Evolutionary conservation across 2,329 filamentous ascomycete species (phyloP).

Genomic region (Stagonosporopsis rhizophila): DNA sequence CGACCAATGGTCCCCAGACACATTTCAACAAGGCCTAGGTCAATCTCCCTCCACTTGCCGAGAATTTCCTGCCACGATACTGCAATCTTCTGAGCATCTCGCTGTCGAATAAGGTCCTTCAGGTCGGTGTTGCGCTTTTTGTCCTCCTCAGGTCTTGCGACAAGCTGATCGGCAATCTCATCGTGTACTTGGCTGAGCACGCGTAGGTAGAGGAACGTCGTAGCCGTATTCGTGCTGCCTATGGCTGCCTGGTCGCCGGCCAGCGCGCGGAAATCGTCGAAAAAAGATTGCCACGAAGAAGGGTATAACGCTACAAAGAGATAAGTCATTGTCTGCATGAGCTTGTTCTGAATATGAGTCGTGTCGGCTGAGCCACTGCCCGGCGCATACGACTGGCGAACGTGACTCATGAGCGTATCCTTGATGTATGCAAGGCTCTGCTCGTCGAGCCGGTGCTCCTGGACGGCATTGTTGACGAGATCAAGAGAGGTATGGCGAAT

Average conservation of each 20-base stretch:
- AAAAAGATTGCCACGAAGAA: slow-evolving; percentile 84
- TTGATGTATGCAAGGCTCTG: slow-evolving; percentile 78
- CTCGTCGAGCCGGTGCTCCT: slow-evolving; percentile 76
- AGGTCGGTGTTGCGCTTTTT: slow-evolving; percentile 85
- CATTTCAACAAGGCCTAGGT: slow-evolving; percentile 80
- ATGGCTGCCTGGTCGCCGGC: slow-evolving; percentile 67
- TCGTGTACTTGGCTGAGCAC: slow-evolving; percentile 91
- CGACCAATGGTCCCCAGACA: slow-evolving; percentile 90
- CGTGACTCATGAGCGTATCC: slow-evolving; percentile 81
- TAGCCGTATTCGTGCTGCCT: slow-evolving; percentile 72
- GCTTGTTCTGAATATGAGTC: slow-evolving; percentile 87
- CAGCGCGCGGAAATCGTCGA: slow-evolving; percentile 85
- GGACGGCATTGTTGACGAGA: slow-evolving; percentile 89
- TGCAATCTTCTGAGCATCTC: slow-evolving; percentile 88
- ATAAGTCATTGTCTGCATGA: slow-evolving; percentile 93
- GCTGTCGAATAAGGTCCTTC: slow-evolving; percentile 86
- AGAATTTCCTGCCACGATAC: slow-evolving; percentile 92
- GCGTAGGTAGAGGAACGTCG: slow-evolving; percentile 86
- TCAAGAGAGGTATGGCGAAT: slow-evolving; percentile 90
- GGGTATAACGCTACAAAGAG: slow-evolving; percentile 89
- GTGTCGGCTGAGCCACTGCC: slow-evolving; percentile 70
- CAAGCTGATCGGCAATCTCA: slow-evolving; percentile 92
- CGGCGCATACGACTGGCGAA: slow-evolving; percentile 75
- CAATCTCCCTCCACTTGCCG: slow-evolving; percentile 71
- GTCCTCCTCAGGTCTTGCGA: slow-evolving; percentile 78